Evolutionary conservation across 176 grass and related monocot species (phyloP).

Genomic region (Puccinellia tenuiflora): DNA sequence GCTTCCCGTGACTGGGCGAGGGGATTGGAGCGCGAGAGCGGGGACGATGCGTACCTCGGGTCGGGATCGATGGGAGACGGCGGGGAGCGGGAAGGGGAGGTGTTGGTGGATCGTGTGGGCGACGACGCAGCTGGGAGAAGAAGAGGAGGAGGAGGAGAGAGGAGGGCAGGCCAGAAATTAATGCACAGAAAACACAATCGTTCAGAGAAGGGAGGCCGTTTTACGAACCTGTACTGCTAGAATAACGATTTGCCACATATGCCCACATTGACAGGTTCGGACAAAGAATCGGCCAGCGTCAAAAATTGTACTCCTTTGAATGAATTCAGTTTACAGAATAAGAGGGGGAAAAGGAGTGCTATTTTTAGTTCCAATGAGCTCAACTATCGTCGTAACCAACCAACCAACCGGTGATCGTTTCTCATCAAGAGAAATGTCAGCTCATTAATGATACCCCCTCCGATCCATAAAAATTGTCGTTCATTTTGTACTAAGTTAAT

Average conservation of each 20-base stretch:
- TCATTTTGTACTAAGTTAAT: too few species aligned
- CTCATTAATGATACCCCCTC: too few species aligned
- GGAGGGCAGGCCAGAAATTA: conserved; percentile 9
- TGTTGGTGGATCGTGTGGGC: conserved; percentile 35
- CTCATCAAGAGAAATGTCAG: too few species aligned
- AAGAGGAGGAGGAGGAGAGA: not conserved
- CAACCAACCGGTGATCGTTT: too few species aligned
- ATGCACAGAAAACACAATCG: not conserved
- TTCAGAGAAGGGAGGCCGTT: not conserved
- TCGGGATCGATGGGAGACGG: conserved; percentile 22
- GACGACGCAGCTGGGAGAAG: conserved; percentile 24
- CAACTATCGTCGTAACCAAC: too few species aligned
- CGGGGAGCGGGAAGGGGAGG: not conserved
- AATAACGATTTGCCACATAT: not conserved
- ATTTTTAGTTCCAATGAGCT: not conserved
- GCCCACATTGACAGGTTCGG: not conserved
- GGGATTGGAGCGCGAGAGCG: not conserved
- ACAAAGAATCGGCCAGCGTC: not conserved
- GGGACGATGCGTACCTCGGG: conserved; percentile 33
- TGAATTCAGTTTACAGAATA: too few species aligned
- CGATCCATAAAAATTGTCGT: too few species aligned
- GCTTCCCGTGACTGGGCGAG: not conserved
- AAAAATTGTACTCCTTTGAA: not conserved
- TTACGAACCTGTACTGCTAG: not conserved
- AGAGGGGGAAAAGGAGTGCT: not conserved